Evolutionary conservation across 306 rosid species (phyloP).

Genomic region (Cucurbita maxima): DNA sequence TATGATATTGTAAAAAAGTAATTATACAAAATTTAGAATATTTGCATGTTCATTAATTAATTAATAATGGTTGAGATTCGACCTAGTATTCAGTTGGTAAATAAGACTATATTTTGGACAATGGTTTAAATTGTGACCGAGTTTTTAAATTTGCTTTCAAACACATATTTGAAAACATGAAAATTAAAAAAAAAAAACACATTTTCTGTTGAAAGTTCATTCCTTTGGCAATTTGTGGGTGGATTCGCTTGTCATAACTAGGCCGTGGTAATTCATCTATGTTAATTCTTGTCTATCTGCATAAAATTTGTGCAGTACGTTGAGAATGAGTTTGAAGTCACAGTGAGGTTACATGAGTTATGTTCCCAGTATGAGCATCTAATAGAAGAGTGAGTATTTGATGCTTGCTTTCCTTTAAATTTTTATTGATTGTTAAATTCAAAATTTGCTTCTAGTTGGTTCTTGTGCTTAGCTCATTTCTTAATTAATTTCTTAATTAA

Average conservation of each 20-base stretch:
- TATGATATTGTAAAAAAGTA: too few relatives aligned
- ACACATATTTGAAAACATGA: background rate
- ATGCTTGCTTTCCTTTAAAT: background rate
- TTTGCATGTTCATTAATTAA: background rate
- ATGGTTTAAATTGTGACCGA: background rate
- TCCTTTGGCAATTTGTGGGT: background rate
- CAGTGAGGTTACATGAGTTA: constrained; percentile 41
- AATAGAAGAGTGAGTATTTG: constrained; percentile 55
- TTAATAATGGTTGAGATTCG: background rate
- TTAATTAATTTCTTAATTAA: background rate
- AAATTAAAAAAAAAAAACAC: too few relatives aligned
- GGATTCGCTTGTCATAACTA: background rate
- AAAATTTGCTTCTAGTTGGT: background rate
- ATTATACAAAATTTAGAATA: background rate
- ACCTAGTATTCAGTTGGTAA: background rate
- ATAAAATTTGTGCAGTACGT: constrained; percentile 36
- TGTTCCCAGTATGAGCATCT: constrained; percentile 71
- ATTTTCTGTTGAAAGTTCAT: too few relatives aligned
- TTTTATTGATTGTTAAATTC: background rate
- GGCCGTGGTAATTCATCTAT: background rate
- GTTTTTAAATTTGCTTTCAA: background rate
- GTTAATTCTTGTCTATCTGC: background rate
- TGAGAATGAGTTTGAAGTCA: constrained; percentile 45
- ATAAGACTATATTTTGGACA: background rate
- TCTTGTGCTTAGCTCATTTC: background rate